Percentiles rank a stretch among this genome's conserved stretches.
Conservation (phyloP, 495 filamentous ascomycete species). For the Neurospora sp. region DNA sequence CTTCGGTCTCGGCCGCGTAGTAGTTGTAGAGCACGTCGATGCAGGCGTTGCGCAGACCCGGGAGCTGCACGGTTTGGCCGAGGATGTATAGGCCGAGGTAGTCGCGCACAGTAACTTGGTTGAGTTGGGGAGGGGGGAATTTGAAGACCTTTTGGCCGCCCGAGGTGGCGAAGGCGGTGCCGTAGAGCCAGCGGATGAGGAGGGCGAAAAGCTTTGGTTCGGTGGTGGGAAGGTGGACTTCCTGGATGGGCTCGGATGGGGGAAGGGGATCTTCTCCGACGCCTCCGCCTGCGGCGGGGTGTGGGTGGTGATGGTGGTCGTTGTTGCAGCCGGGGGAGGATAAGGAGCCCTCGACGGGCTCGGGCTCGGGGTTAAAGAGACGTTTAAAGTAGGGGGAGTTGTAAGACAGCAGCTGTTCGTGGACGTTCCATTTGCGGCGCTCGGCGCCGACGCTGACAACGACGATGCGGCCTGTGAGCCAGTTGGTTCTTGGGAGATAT, state of each 20-base stretch:
- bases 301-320: background rate
- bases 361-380: constrained; percentile 1
- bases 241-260: background rate
- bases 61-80: constrained; percentile 14
- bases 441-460: constrained; percentile 9
- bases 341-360: background rate
- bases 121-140: constrained; percentile 9
- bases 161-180: constrained; percentile 10
- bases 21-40: constrained; percentile 12
- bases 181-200: constrained; percentile 21
- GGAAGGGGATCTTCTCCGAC: no score
- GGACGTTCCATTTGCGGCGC: constrained; percentile 10
- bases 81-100: constrained; percentile 22
- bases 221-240: constrained; percentile 7
- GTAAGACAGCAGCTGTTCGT: constrained; percentile 15
- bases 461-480: constrained; percentile 16
- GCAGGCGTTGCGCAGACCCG: constrained; percentile 10
- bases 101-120: constrained; percentile 10
- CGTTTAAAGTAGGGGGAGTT: constrained; percentile 15
- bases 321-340: background rate
- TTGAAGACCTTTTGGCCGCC: constrained; percentile 6
- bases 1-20: constrained; percentile 2
- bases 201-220: constrained; percentile 16
- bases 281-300: background rate
- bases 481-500: background rate